Evolutionary conservation across 2,329 filamentous ascomycete genomes (phyloP), one percentile per base, ranked within the genome.

Genomic region (Ophiostoma quercus): DNA sequence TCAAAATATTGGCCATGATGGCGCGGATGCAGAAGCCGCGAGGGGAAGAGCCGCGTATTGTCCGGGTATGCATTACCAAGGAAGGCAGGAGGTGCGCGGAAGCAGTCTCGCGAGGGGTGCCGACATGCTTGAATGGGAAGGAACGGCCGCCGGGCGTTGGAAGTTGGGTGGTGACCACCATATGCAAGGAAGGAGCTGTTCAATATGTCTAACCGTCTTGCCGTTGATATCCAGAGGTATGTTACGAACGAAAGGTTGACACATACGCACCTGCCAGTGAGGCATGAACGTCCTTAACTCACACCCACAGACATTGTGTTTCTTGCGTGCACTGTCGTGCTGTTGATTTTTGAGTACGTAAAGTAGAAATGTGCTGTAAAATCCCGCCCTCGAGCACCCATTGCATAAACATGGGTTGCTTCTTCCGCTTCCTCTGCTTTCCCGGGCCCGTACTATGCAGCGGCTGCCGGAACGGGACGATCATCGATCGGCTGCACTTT

Each of bases 391-490:
- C 3, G 5, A 66, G 62, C 34, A 66, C 65, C 34, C 65, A 29
- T 16, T 19, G 41, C 19, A 67, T 11, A 11, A 32, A 54, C 43
- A 7, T 11, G 22, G 29, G 19, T 5, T 16, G 66, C 66, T 47
- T 16, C 66, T 67, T 67, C 66, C 65, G 65, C 16, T 22, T 69
- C 43, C 54, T 69, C 39, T 25, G 12, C 16, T 34, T 69, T 62
- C 6, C 66, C 8, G 25, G 65, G 1, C 9, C 65, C 37, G 39
- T 66, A 39, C 8, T 8, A 5, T 41, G 39, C 12, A 14, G 25
- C 16, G 37, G 34, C 34, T 25, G 39, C n/a, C n/a, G 9, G 14
- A 29, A 51, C 47, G n/a, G 16, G 8, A 29, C 41, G 51, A 54
- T 25, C 29, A 14, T 22, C 39, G 2, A 62, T 34, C 47, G 66